These are phyloP conservation scores for Poterioochromonas sp. DNA, from an alignment of 352 stramenopile species.

Conservation along the genomic window DNA sequence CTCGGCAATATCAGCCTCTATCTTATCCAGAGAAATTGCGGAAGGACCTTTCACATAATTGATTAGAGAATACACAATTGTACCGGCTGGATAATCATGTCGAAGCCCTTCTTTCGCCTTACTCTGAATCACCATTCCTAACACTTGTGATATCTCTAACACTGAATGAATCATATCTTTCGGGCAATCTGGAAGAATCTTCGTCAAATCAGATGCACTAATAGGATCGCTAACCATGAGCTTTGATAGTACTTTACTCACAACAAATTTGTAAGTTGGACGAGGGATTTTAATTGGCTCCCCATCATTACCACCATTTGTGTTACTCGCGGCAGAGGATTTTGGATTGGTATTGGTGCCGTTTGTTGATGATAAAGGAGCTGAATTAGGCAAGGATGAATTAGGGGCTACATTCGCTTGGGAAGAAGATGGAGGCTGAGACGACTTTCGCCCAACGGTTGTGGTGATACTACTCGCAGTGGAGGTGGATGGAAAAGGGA, in stretches of 20 bases:
- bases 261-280: background rate
- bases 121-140: background rate
- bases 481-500: background rate
- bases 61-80: background rate
- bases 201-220: background rate
- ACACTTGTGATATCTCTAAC: background rate
- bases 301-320: background rate
- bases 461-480: background rate
- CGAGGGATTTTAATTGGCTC: background rate
- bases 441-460: background rate
- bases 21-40: background rate
- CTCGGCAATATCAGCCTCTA: background rate
- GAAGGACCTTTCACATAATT: background rate
- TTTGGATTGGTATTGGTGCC: background rate
- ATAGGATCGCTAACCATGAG: background rate
- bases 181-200: background rate
- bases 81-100: background rate
- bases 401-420: too few species aligned
- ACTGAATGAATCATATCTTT: slow-evolving; percentile 4
- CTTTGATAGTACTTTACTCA: background rate
- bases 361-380: background rate
- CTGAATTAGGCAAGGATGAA: background rate
- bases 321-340: background rate
- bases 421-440: background rate
- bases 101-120: slow-evolving; percentile 15